Percentiles rank a stretch among this genome's conserved stretches.
phyloP scores from a whole-genome alignment of 306 rosid species.

The Cyclanthera cordifolia region DNA sequence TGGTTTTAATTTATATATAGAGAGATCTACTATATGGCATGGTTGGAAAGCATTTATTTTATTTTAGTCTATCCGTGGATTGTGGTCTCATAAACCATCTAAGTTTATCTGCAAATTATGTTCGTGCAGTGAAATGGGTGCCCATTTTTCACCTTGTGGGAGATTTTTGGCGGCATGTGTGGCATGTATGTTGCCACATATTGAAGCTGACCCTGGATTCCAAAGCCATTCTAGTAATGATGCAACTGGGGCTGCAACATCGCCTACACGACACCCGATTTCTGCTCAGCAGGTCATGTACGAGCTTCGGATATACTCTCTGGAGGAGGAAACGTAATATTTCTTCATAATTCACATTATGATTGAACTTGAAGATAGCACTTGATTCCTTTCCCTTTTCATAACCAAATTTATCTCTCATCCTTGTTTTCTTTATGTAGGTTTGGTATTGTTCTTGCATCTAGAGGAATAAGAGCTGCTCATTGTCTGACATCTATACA shows the following conservation, averaged over 20 bases:
- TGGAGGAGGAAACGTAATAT: constrained; percentile 77
- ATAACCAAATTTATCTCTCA: constrained; percentile 7
- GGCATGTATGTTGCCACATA: constrained; percentile 81
- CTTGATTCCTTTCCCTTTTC: constrained; percentile 9
- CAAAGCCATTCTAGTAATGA: constrained; percentile 58
- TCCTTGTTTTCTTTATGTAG: constrained; percentile 29
- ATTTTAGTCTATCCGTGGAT: background rate
- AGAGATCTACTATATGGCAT: background rate
- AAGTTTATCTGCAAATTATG: constrained; percentile 6
- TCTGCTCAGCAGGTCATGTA: constrained; percentile 86
- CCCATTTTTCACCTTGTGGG: constrained; percentile 99
- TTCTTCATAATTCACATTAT: too few species aligned
- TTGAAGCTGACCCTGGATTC: constrained; percentile 68
- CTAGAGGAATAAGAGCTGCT: constrained; percentile 91
- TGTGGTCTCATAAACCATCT: background rate
- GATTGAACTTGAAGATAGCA: background rate
- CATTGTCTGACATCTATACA: constrained; percentile 96
- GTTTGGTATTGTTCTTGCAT: constrained; percentile 78
- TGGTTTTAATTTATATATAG: background rate
- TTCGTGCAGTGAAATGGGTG: constrained; percentile 97
- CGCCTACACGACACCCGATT: constrained; percentile 94
- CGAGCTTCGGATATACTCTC: constrained; percentile 94
- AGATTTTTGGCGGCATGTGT: constrained; percentile 97
- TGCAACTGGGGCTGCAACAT: constrained; percentile 51
- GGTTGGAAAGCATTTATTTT: background rate